Conservation (phyloP, 768 basidiomycete genomes). For the Lyophyllum atratum region DNA sequence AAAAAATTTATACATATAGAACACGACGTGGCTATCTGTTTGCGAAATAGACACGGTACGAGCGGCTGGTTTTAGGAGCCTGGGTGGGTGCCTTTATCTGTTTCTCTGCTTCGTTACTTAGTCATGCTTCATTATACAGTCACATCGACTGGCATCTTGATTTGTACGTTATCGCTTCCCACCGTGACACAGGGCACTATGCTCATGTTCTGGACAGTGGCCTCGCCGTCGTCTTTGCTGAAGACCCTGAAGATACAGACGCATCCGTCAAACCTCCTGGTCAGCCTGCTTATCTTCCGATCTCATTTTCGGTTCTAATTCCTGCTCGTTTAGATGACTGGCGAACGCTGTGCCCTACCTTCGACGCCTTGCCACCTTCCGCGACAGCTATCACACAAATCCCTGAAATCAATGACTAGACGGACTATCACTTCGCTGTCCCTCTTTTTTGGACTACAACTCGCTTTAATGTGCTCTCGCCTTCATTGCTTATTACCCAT, state of each 20-base stretch:
- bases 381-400: slow-evolving; percentile 1
- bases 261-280: background rate
- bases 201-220: background rate
- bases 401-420: background rate
- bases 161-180: slow-evolving; percentile 16
- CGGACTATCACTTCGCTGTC: background rate
- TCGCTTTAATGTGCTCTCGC: too few relatives aligned
- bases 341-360: slow-evolving; percentile 5
- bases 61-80: too few relatives aligned
- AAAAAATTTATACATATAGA: too few relatives aligned
- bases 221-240: slow-evolving; percentile 13
- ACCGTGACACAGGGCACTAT: background rate
- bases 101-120: background rate
- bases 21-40: too few relatives aligned
- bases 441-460: background rate
- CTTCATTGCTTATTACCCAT: too few relatives aligned
- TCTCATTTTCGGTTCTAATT: background rate
- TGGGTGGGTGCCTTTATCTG: too few relatives aligned
- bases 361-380: slow-evolving; percentile 6
- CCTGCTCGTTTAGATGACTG: slow-evolving; percentile 2
- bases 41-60: too few relatives aligned
- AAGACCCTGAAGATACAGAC: background rate
- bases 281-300: background rate
- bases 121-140: slow-evolving; percentile 14
- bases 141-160: slow-evolving; percentile 41